Percentiles rank a stretch among this genome's conserved stretches.
Evolutionary conservation across 2,329 filamentous ascomycete species (phyloP).

Genomic region (Sclerotinia subarctica): DNA sequence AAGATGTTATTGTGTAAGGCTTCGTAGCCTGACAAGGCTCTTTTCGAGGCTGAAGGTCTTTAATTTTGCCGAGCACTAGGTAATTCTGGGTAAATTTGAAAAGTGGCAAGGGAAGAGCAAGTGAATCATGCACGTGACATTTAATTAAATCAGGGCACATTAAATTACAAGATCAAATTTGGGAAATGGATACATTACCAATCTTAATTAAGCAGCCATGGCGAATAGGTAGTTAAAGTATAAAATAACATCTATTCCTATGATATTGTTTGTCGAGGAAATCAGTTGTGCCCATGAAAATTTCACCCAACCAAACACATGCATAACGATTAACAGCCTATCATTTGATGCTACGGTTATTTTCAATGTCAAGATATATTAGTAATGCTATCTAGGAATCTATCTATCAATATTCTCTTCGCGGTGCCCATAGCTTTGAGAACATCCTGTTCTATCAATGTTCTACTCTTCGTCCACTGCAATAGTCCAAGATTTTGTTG

Average conservation of each 20-base stretch:
- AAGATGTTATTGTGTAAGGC: constrained; percentile 21
- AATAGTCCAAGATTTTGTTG: neutral
- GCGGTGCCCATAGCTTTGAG: neutral
- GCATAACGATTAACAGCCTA: neutral
- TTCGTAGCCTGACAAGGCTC: constrained; percentile 22
- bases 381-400: neutral
- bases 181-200: no score
- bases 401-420: neutral
- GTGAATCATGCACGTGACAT: neutral
- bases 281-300: neutral
- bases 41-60: constrained; percentile 21
- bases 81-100: neutral
- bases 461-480: neutral
- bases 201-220: no score
- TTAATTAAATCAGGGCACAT: neutral
- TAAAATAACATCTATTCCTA: neutral
- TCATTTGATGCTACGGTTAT: neutral
- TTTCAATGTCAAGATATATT: neutral
- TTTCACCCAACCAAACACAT: neutral
- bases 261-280: neutral
- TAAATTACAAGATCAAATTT: no score
- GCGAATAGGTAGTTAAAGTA: neutral
- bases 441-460: neutral
- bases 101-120: constrained; percentile 2
- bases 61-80: constrained; percentile 18